These are phyloP conservation scores for Apophysomyces variabilis DNA, from an alignment of 371 early-diverging fungal species.

Conservation along the genomic window DNA sequence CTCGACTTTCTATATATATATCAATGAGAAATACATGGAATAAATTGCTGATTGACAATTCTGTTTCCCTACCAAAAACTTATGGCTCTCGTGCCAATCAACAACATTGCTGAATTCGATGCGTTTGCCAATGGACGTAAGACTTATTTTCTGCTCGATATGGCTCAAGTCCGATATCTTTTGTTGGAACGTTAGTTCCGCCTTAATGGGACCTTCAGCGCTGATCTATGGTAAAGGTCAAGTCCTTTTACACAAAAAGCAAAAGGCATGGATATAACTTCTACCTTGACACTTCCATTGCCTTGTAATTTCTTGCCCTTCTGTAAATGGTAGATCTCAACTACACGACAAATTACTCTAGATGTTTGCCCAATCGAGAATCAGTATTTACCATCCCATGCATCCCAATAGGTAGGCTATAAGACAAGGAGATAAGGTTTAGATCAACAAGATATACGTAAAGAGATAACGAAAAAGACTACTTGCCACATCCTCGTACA, in stretches of 20 bases:
- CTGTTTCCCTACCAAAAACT: slow-evolving; percentile 62
- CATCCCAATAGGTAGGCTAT: slow-evolving; percentile 84
- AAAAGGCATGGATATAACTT: neutral
- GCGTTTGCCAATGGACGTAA: slow-evolving; percentile 63
- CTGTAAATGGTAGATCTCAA: slow-evolving; percentile 54
- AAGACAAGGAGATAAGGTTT: neutral
- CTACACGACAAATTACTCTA: slow-evolving; percentile 16
- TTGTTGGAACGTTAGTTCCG: slow-evolving; percentile 70
- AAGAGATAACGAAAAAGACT: no score
- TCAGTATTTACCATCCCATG: slow-evolving; percentile 50
- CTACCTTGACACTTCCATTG: slow-evolving; percentile 30
- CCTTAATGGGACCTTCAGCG: slow-evolving; percentile 41
- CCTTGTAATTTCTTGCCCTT: slow-evolving; percentile 40
- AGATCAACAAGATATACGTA: neutral
- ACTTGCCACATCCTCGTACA: slow-evolving; percentile 85
- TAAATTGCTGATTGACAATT: neutral
- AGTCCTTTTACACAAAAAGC: neutral
- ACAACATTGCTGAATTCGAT: slow-evolving; percentile 88
- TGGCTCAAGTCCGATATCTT: slow-evolving; percentile 68
- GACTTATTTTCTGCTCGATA: slow-evolving; percentile 75
- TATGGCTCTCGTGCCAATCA: slow-evolving; percentile 92
- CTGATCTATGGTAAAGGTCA: slow-evolving; percentile 22
- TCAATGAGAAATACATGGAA: neutral
- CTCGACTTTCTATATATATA: slow-evolving; percentile 76
- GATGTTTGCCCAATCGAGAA: neutral